These are phyloP conservation scores for Cladophialophora psammophila DNA, from an alignment of 2,329 filamentous ascomycete genomes.

Conservation along the genomic window DNA sequence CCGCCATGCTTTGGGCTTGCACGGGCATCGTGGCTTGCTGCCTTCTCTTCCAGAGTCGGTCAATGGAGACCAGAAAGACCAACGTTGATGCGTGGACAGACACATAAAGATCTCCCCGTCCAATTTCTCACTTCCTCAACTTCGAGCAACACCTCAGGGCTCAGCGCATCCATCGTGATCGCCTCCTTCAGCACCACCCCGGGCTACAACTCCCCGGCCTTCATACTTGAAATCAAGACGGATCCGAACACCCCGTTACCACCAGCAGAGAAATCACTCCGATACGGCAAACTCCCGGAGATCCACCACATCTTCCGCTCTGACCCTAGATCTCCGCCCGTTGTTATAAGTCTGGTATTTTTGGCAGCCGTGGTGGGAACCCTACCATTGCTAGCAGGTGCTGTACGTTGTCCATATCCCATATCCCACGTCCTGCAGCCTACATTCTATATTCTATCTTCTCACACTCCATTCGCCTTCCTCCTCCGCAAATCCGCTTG, in stretches of 20 bases:
- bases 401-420: slow-evolving; percentile 60
- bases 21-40: neutral
- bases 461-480: neutral
- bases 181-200: slow-evolving; percentile 79
- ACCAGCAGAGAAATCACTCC: slow-evolving; percentile 71
- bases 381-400: slow-evolving; percentile 74
- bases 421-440: neutral
- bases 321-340: slow-evolving; percentile 80
- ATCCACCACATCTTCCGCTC: slow-evolving; percentile 90
- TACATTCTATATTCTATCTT: neutral
- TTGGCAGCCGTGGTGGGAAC: slow-evolving; percentile 74
- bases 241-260: slow-evolving; percentile 68
- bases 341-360: slow-evolving; percentile 80
- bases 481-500: slow-evolving; percentile 21
- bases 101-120: slow-evolving; percentile 84
- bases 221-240: slow-evolving; percentile 72
- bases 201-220: slow-evolving; percentile 72
- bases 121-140: slow-evolving; percentile 74
- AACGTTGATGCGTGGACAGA: slow-evolving; percentile 58
- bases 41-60: neutral
- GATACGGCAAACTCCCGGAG: slow-evolving; percentile 83
- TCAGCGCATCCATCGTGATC: slow-evolving; percentile 82
- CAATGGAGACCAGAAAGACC: neutral
- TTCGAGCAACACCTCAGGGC: slow-evolving; percentile 57
- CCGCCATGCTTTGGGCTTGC: no score